Evolutionary conservation across 1,284 basidiomycete species (phyloP), one percentile per base, ranked within the genome.

Genomic region (Ceratobasidium theobromae): DNA sequence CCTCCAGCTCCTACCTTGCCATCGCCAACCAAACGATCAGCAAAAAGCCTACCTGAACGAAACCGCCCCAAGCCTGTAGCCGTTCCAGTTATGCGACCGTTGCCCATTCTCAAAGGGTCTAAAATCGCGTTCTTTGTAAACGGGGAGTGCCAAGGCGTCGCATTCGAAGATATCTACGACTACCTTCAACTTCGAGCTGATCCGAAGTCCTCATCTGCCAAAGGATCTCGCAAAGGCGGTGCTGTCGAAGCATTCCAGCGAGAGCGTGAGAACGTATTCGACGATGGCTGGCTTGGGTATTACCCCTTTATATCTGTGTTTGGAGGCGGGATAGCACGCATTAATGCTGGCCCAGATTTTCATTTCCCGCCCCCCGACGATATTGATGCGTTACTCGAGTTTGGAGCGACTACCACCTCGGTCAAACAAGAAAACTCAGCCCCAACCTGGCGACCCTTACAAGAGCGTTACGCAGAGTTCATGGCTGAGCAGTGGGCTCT

Each of bases 271-370:
- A 94, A 95, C 71, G 82, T 85, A 0, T 90, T 93, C 74, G 95
- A 99, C 76, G 97, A 99, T 75, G 97, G 97, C 9, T 89, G 88
- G 18, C 78, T 98, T 4, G 97, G 97, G 0, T 99, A 99, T 76
- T 99, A 95, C 74, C 93, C 95, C 0, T 89, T 97, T 78, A 86
- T 97, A 57, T 97, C 93, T 2, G 81, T 96, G 43, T 99, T 94
- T 79, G 95, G 95, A 69, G 88, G 90, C 62, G 97, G 93, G 1
- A 85, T 87, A 69, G 90, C 94, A 4, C 82, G 78, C 49, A 82
- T 97, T 68, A 97, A 98, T 74, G 86, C 94, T 30, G 95, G 95
- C 0, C 94, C 95, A 0, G 76, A 88, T 54, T 98, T 97, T 73
- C 82, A 83, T 1, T 91, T 83, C 72, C 84, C 89, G 1, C 95